These are phyloP conservation scores for Tanacetum coccineum DNA, from an alignment of 129 eudicot genomes.

Conservation along the genomic window DNA sequence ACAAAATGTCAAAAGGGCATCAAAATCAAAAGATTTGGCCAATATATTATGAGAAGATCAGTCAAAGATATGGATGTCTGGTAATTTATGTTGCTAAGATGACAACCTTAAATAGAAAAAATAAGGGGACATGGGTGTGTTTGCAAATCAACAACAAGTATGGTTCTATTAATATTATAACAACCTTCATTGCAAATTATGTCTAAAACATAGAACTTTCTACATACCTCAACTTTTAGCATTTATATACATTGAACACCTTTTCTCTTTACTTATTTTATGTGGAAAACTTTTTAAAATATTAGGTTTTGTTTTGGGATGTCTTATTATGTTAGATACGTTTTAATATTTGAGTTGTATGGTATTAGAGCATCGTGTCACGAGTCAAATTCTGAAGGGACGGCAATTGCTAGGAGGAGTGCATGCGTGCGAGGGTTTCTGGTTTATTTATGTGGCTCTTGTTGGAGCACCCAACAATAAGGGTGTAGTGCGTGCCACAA, in stretches of 20 bases:
- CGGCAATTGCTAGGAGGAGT: too few species aligned
- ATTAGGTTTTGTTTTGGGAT: neutral
- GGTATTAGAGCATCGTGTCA: too few species aligned
- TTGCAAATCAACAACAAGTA: slow-evolving; percentile 36
- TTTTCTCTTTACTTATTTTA: neutral
- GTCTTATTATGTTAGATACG: slow-evolving; percentile 17
- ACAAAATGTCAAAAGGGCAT: slow-evolving; percentile 3
- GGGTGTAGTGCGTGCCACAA: too few species aligned
- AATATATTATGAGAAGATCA: neutral
- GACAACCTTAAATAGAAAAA: slow-evolving; percentile 30
- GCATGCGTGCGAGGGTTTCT: too few species aligned
- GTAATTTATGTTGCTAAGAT: slow-evolving; percentile 16
- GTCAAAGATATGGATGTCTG: slow-evolving; percentile 13
- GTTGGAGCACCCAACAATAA: too few species aligned
- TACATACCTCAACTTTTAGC: slow-evolving; percentile 12
- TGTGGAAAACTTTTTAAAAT: neutral
- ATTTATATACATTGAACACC: slow-evolving; percentile 25
- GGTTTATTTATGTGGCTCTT: too few species aligned
- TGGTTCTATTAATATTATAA: slow-evolving; percentile 21
- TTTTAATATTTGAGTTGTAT: slow-evolving; percentile 3
- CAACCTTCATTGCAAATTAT: slow-evolving; percentile 30
- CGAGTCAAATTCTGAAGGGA: too few species aligned
- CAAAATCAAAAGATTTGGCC: neutral
- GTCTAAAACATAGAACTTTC: slow-evolving; percentile 28
- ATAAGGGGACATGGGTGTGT: slow-evolving; percentile 26